Evolutionary conservation across 2,329 filamentous ascomycete genomes (phyloP).

Genomic region (Alternaria dauci): DNA sequence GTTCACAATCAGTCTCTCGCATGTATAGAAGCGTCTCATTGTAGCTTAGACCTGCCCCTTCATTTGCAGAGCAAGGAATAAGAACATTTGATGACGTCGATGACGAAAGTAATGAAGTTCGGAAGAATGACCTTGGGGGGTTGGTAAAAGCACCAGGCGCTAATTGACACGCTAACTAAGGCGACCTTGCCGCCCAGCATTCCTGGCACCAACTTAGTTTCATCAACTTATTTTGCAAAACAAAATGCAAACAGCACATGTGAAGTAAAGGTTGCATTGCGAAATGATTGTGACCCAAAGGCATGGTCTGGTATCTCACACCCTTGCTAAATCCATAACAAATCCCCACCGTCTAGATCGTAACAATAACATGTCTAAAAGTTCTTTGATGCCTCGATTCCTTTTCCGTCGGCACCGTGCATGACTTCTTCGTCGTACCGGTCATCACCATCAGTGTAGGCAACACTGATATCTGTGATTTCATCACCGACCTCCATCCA

Average conservation of each 20-base stretch:
- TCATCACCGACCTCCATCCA: conserved; percentile 79
- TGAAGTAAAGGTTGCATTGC: background rate
- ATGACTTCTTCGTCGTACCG: conserved; percentile 41
- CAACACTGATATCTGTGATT: conserved; percentile 38
- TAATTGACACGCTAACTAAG: background rate
- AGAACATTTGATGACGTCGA: background rate
- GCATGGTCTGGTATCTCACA: conserved; percentile 19
- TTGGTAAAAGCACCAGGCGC: conserved; percentile 1
- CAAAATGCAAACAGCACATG: background rate
- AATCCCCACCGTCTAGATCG: background rate
- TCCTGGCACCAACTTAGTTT: background rate
- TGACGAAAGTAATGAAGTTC: background rate
- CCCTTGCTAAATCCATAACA: background rate
- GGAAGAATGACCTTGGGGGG: background rate
- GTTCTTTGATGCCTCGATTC: conserved; percentile 19
- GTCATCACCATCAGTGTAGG: conserved; percentile 37
- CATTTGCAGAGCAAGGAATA: background rate
- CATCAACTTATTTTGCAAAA: background rate
- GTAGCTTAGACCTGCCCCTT: background rate
- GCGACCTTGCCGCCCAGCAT: background rate
- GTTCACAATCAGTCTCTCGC: background rate
- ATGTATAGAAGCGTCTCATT: background rate
- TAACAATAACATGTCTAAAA: conserved; percentile 11
- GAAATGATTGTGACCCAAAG: conserved; percentile 15
- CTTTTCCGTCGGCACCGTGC: conserved; percentile 29